Base-by-base conservation (phyloP, 2,329 filamentous ascomycete genomes). In the Aspergillus clavatus region DNA sequence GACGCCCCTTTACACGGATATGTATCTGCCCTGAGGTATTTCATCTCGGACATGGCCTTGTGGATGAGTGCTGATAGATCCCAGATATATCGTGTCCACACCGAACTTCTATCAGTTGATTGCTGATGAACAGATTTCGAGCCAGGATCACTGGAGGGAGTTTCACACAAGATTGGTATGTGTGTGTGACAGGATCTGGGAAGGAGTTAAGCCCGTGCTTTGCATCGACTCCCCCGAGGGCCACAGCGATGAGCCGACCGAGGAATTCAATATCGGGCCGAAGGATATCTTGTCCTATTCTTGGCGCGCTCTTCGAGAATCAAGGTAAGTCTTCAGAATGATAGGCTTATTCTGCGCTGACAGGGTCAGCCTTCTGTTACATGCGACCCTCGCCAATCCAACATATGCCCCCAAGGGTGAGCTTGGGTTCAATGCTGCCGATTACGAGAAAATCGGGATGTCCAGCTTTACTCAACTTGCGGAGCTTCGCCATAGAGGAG, bases 181-280 rank as follows among this genome's bases (percentile, higher is more conserved):
- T 1, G 75, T 78, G 48, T 86, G 89, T 46, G 69, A 76, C 39
- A 74, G 77, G n/a, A 80, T 95, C 5, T 98, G 93, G 93, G 59
- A 70, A 1, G 77, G 81, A 21, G 88, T 96, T 4, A 80, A 80
- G 55, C 78, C 83, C 42, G 81, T 94, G 3, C 77, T 98, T 1
- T 98, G 93, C 59, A 85, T 95, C 51, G 93, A 96, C 67, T 95
- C 93, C 1, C 93, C 94, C 0, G 93, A 98, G 68, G 91, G 91
- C 0, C 84, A 93, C 63, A 72, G 62, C 0, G 72, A 79, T 62
- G 56, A 77, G 47, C 56, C 75, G 42, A 57, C 84, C 0, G 82
- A 90, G 41, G 87, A 91, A 21, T 66, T 88, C n/a, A 81, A 86
- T 12, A 78, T 84, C 4, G 86, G 83, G 1, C 75, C 89, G 0